Conservation (phyloP, 257 asterid genomes). For the Marsdenia floribunda region DNA sequence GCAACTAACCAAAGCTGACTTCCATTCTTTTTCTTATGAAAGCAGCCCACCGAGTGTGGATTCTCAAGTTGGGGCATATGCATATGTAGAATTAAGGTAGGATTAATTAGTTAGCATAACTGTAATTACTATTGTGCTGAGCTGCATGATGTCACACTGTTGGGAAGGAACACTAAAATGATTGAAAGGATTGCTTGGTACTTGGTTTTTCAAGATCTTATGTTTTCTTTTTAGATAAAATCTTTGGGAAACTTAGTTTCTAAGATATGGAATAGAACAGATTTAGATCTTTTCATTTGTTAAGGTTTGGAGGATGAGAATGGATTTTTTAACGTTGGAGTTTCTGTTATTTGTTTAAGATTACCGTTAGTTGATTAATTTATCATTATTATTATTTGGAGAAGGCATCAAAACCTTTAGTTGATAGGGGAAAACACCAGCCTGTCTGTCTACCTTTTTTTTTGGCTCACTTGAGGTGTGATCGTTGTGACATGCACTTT, state of each 20-base stretch:
- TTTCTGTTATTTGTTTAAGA: background rate
- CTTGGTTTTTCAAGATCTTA: slow-evolving; percentile 4
- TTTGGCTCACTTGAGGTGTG: too few species aligned
- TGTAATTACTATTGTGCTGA: too few species aligned
- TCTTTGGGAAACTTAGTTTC: slow-evolving; percentile 1
- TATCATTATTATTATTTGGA: background rate
- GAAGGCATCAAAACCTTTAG: too few species aligned
- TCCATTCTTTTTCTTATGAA: too few species aligned
- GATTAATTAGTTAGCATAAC: too few species aligned
- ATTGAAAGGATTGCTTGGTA: background rate
- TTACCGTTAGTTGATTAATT: background rate
- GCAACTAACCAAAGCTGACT: too few species aligned
- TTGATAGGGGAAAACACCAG: too few species aligned
- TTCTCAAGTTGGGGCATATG: too few species aligned
- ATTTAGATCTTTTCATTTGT: background rate
- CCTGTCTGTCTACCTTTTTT: too few species aligned
- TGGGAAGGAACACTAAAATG: background rate
- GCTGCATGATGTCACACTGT: too few species aligned
- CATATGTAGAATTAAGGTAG: too few species aligned
- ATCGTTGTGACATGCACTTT: background rate
- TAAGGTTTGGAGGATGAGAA: background rate
- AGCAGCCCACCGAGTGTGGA: too few species aligned
- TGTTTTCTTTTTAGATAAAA: background rate
- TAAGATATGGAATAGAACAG: background rate
- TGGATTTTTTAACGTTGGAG: background rate